Base-by-base conservation (phyloP, 352 stramenopile genomes). In the Peronospora destructor region DNA sequence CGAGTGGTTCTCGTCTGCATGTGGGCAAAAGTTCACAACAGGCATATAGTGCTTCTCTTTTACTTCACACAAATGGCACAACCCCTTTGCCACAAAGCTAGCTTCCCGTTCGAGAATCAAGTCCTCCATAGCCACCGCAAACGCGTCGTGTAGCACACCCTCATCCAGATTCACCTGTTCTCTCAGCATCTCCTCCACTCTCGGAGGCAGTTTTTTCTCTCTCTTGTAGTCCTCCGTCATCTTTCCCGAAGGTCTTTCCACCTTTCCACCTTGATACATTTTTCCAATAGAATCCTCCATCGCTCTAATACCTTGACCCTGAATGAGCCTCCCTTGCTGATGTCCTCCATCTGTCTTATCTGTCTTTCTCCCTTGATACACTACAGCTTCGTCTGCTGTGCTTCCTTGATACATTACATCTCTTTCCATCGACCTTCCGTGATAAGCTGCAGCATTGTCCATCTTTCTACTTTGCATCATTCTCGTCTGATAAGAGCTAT, bases 11-110 rank as follows among this genome's bases (percentile, higher is more conserved):
- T 73, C 72, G n/a, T 78, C 56, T 8, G 74, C 81, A 48, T 72
- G 65, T 5, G 78, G 74, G 40, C 78, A 90, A 42, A 90, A 90
- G 44, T 86, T 90, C 45, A 87, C 73, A 2, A 90, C 78, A 2
- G 78, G 72, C 16, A 85, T 66, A 26, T 66, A 69, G 37, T 79
- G 59, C 6, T 58, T 66, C 34, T 80, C 67, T 23, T 43, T 67
- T 32, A 62, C 45, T 35, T 69, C 74, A 42, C 78, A 90, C 28
- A 90, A 47, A 21, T 90, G 78, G 42, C 78, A 90, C 13, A 81
- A 35, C 13, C 78, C 76, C 19, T 80, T 83, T 16, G 76, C 75
- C 51, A 90, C 70, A 53, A 90, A 90, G 57, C 71, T 83, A 60
- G 76, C 84, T 51, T 84, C 66, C 34, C 76, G 54, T 41, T 85